Evolutionary conservation across 139 green algal species (phyloP), one percentile per base, ranked within the genome.

Genomic region (Chlamydomonas sp.): DNA sequence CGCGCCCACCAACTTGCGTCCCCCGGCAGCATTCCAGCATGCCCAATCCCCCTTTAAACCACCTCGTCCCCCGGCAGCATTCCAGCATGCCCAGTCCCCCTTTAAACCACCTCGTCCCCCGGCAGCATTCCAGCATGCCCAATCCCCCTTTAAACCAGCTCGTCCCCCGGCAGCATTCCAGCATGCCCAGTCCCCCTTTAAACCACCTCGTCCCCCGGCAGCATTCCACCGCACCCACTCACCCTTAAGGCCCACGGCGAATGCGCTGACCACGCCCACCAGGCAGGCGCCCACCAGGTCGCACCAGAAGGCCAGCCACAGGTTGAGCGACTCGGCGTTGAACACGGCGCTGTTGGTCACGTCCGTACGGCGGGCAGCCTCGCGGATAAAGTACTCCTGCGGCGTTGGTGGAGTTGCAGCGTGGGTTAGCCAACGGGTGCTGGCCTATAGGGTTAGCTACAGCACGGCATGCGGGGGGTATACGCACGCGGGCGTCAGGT

Each of bases 251-350:
- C 68, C 91, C 17, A 96, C 93, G 18, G 89, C 91, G 77, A 96
- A 93, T 60, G 89, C 79, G 83, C 80, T 90, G 20, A 93, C 92
- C 7, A 91, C 93, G 63, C 94, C 90, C 66, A 96, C 89, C 82
- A 96, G 88, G 68, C 90, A 76, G 7, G 92, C 92, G 10, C 93
- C 93, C 68, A 94, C 93, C 62, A 96, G 91, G 89, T 96, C 93
- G 81, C 93, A 96, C 90, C 89, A 93, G 89, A 95, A 95, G 67
- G 93, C 92, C 49, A 95, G 89, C 93, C 93, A 95, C 75, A 95
- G 91, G 89, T 94, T 94, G 86, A 93, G 86, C 9, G n/a, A 85
- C 88, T 95, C 93, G 57, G 89, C 91, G 71, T 90, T 92, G 85
- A 94, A 95, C 78, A 95, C 81, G n/a, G 91, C 88, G 8, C 14